Base-by-base conservation (phyloP, 2,329 filamentous ascomycete species). In the Whalleya microplaca region DNA sequence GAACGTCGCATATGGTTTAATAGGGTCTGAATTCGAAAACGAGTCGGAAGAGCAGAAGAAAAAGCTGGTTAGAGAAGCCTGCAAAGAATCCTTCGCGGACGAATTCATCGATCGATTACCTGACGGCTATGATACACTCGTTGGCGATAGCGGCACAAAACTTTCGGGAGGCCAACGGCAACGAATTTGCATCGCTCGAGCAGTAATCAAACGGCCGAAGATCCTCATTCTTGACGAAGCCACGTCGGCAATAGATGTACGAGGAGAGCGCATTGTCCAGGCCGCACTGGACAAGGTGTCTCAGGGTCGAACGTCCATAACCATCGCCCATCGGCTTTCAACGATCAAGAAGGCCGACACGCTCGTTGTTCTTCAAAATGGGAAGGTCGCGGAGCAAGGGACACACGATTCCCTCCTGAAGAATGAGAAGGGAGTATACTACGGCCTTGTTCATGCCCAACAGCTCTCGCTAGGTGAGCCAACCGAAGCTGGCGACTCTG, bases 121-220 rank as follows among this genome's bases (percentile, higher is more conserved):
- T 1, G 73, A 81, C 44, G 84, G 85, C 1, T 93, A 93, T 67
- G 81, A 88, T 3, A 92, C 91, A 0, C 73, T 83, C 8, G 90
- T 95, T 1, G 91, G 91, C 1, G 90, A 94, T 67, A 83, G 83
- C 23, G 91, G 91, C 3, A 87, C 89, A 46, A 91, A 90, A 69
- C 76, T 96, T 1, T 92, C 88, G 10, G 89, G 91, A n/a, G 92
- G 92, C 0, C 91, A 96, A 70, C 84, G 90, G n/a, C 91, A 96
- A 70, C 84, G 92, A 4, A 81, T 96, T 21, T 89, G 90, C 2
- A 92, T 92, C 59, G 89, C 90, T 1, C 80, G 90, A 27, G 87
- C 86, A 41, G 91, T 94, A 58, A 81, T 93, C 45, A 85, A 88
- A 55, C 80, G 87, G 58, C 90, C 90, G 0, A 80, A 81, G 14